Evolutionary conservation across 805 yeast genomes (phyloP).

Genomic region (Candida insectorum): DNA sequence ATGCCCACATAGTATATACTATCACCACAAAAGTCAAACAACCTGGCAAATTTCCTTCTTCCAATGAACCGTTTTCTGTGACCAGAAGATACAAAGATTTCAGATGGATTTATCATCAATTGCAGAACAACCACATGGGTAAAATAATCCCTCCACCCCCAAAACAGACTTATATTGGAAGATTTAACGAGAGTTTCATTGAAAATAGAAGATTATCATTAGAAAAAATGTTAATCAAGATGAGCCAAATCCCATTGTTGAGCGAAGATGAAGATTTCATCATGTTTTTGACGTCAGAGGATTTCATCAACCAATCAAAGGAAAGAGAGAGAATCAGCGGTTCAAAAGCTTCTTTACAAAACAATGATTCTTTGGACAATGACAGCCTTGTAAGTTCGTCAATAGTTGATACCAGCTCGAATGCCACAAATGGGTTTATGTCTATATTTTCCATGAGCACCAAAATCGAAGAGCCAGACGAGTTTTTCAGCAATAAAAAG

Average conservation of each 20-base stretch:
- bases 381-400: too few species aligned
- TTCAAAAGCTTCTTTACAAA: constrained; percentile 43
- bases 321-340: constrained; percentile 63
- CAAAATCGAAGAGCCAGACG: constrained; percentile 75
- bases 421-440: constrained; percentile 48
- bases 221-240: constrained; percentile 79
- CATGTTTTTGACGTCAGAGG: constrained; percentile 71
- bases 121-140: constrained; percentile 86
- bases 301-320: constrained; percentile 66
- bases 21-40: constrained; percentile 62
- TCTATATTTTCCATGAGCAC: constrained; percentile 67
- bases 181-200: constrained; percentile 86
- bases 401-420: constrained; percentile 23
- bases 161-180: constrained; percentile 87
- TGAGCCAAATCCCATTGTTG: constrained; percentile 53
- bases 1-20: constrained; percentile 84
- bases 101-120: constrained; percentile 88
- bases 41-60: constrained; percentile 19
- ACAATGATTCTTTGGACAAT: constrained; percentile 32
- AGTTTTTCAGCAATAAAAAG: constrained; percentile 68
- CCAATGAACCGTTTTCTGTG: constrained; percentile 45
- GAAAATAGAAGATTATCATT: constrained; percentile 81
- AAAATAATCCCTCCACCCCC: constrained; percentile 93
- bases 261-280: constrained; percentile 73
- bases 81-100: constrained; percentile 88